Base-by-base conservation (phyloP, 352 stramenopile species). In the Phytophthora parvispora region DNA sequence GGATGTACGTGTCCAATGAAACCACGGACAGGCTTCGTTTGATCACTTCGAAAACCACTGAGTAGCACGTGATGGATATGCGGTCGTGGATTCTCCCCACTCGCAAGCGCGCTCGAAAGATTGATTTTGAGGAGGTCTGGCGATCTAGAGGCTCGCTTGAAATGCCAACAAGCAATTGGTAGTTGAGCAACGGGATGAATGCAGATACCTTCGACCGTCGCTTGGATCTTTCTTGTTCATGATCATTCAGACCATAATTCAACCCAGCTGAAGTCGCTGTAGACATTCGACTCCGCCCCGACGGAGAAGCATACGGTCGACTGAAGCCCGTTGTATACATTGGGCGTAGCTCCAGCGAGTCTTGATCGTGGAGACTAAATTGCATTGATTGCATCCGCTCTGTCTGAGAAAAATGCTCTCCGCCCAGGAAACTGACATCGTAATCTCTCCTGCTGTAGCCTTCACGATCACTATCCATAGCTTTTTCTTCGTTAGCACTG, bases 1-100 rank as follows among this genome's bases (percentile, higher is more conserved):
- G 90, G 57, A 97, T 97, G 54, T 96, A 97, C 7, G 90, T 97
- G 58, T 97, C 90, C 13, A 97, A 67, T 0, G 90, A 92, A 6
- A 97, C 87, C 9, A 96, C 77, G 10, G 90, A 96, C n/a, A 97
- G 71, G 40, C 89, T 96, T 9, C 89, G 78, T 72, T 97, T 97
- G 67, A 97, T 95, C 31, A 97, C 90, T 76, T 97, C 90, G 43
- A 96, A 96, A 27, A 97, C 83, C 13, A 97, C 75, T 2, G 84
- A 92, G 62, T 90, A 89, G 64, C 87, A 95, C 1, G 78, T 77
- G 8, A 94, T 65, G 1, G 74, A 88, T 27, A 97, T 73, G 1
- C 74, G 75, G 53, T 97, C 90, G 54, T 95, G 87, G 12, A 96
- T 79, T 25, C 85, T 77, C 10, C 87, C 87, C 36, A 90, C 70